Base-by-base conservation (phyloP, 176 grass and related monocot genomes). In the Triticum timopheevii region DNA sequence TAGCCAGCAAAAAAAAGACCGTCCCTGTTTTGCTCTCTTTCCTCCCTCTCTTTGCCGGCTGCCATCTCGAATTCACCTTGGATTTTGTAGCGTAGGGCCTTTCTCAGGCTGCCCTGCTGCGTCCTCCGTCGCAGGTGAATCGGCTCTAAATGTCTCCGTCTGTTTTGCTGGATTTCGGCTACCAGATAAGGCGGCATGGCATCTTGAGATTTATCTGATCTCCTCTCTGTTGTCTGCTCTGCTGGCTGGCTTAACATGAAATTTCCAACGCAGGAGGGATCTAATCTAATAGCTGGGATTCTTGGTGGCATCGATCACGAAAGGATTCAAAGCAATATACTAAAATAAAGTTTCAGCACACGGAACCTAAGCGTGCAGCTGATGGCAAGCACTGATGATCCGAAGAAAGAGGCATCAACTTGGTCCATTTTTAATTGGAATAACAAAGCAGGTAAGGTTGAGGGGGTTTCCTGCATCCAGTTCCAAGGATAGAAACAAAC, bases 391-490 rank as follows among this genome's bases (percentile, higher is more conserved):
- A 31, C 8, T 9, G 71, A 65, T 59, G 82, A 86, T 49, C 83
- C 77, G 78, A 75, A 73, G 54, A 73, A 81, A 69, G 90, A 97
- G 87, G 17, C 91, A 7, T 56, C 93, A 2, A 83, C 89, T 73
- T 65, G 65, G 63, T 90, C 65, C 30, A 27, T 22, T 63, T 34
- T 82, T 42, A 90, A 82, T 28, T 83, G 76, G 68, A 89, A 74
- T 3, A 91, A 83, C 35, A 93, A 81, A 87, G 61, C 59, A 82
- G 85, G 90, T 94, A 91, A 0, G 65, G 85, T 89, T 94, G 88
- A 0, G 69, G 38, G 24, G 5, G 12, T 58, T 89, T 85, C 71
- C 9, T 16, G 70, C n/a, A 67, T 22, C 76, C 25, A 72, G 30
- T 75, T 17, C 39, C 17, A 38, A 83, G 15, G 30, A 20, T 27